phyloP scores from a whole-genome alignment of 495 filamentous ascomycete genomes.

The Tuber indicum region DNA sequence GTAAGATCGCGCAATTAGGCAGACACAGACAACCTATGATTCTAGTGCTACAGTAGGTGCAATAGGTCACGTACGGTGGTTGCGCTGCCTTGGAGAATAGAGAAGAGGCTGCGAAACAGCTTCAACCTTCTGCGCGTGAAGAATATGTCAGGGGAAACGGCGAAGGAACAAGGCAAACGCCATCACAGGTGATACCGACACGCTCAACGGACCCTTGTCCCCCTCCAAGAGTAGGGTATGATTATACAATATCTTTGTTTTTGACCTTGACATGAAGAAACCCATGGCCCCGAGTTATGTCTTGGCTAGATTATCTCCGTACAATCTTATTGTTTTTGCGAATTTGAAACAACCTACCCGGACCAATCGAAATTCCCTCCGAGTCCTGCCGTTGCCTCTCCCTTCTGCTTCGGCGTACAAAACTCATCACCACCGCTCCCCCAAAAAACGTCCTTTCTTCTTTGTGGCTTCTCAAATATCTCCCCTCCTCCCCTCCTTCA shows the following conservation, averaged over 20 bases:
- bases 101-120: neutral
- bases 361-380: conserved; percentile 47
- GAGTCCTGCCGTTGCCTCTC: conserved; percentile 37
- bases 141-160: neutral
- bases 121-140: neutral
- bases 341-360: neutral
- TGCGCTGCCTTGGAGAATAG: neutral
- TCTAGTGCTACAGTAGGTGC: neutral
- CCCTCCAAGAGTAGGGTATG: no score
- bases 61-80: neutral
- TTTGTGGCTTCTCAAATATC: conserved; percentile 33
- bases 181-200: neutral
- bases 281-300: neutral
- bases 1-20: neutral
- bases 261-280: neutral
- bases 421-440: conserved; percentile 51
- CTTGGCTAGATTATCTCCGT: neutral
- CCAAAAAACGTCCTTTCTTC: conserved; percentile 43
- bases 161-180: neutral
- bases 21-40: neutral
- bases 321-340: neutral
- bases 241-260: neutral
- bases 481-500: conserved; percentile 38
- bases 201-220: neutral
- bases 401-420: conserved; percentile 40